These are phyloP conservation scores for Coccomyxa subellipsoidea DNA, from an alignment of 163 green algal species.

Conservation along the genomic window DNA sequence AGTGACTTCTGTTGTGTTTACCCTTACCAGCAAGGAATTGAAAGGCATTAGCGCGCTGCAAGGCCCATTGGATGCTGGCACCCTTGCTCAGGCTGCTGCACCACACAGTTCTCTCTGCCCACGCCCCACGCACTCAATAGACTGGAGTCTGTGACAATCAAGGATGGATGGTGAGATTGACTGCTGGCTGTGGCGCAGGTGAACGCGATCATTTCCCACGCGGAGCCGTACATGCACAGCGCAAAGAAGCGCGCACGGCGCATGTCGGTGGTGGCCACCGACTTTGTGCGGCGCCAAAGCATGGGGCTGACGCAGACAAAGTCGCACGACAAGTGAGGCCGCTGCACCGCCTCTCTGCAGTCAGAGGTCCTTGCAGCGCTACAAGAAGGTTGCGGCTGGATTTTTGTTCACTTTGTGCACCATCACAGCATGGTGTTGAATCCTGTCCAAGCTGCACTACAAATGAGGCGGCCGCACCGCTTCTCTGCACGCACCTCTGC, in stretches of 20 bases:
- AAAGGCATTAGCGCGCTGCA: neutral
- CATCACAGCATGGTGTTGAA: no score
- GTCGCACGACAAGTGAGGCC: neutral
- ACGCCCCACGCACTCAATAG: no score
- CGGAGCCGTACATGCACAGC: neutral
- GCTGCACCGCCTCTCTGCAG: neutral
- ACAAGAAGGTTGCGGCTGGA: no score
- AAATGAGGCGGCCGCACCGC: no score
- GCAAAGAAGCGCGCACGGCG: slow-evolving; percentile 6
- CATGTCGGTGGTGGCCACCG: neutral
- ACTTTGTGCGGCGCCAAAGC: slow-evolving; percentile 6
- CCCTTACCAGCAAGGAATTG: neutral
- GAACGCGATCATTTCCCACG: neutral
- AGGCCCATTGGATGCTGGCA: no score
- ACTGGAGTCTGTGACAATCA: no score
- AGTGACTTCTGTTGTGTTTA: neutral
- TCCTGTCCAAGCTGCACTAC: no score
- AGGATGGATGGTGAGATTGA: no score
- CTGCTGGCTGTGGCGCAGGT: neutral
- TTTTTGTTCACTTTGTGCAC: no score
- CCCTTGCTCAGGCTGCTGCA: no score
- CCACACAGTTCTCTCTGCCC: no score
- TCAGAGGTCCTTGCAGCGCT: neutral
- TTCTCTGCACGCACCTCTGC: no score
- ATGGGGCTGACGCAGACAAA: neutral